Evolutionary conservation across 2,329 filamentous ascomycete genomes (phyloP).

Genomic region (Fusarium staphyleae): DNA sequence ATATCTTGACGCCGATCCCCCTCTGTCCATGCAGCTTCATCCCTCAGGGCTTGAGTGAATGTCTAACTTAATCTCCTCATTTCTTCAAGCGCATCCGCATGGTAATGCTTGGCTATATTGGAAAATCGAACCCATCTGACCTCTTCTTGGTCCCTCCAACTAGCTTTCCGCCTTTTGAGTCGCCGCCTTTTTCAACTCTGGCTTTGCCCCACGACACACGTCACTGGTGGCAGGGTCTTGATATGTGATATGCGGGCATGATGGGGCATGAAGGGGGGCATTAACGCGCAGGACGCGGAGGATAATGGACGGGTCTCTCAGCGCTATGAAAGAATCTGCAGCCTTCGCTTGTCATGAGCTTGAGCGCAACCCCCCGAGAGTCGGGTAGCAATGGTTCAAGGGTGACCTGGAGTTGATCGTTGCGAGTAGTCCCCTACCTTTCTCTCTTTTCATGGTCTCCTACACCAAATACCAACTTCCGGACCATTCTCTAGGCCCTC

Average conservation of each 20-base stretch:
- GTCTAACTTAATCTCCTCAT: constrained; percentile 2
- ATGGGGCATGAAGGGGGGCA: constrained; percentile 18
- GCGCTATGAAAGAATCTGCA: constrained; percentile 6
- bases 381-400: background rate
- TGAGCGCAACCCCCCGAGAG: too few species aligned
- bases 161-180: constrained; percentile 15
- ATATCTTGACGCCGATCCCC: constrained; percentile 2
- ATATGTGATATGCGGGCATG: constrained; percentile 5
- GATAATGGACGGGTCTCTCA: constrained; percentile 4
- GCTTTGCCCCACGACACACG: constrained; percentile 29
- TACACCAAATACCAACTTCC: background rate
- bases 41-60: background rate
- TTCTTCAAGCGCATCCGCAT: background rate
- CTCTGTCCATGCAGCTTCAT: constrained; percentile 4
- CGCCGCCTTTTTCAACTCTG: background rate
- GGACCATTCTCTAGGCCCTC: constrained; percentile 8
- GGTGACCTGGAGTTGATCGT: background rate
- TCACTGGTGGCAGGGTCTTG: constrained; percentile 18
- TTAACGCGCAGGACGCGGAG: constrained; percentile 1
- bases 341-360: background rate
- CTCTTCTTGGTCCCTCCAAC: constrained; percentile 6
- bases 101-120: background rate
- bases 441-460: background rate
- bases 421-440: too few species aligned
- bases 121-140: constrained; percentile 8